Conservation (phyloP, 495 filamentous ascomycete species). For the Penicillium mononematosum region DNA sequence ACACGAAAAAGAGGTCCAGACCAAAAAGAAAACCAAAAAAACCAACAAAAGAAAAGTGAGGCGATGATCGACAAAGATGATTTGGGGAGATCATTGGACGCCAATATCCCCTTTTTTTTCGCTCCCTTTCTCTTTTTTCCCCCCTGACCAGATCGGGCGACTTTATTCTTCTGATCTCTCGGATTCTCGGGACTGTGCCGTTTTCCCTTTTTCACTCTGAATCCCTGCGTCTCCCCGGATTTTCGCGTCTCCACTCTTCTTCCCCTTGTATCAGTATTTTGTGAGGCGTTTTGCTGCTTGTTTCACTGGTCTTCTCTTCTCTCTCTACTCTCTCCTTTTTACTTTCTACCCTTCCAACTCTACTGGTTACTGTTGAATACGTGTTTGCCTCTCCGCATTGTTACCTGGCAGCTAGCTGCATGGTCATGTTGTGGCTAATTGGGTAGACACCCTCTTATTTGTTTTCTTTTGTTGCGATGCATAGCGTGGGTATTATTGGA, state of each 20-base stretch:
- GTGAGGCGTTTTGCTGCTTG: conserved; percentile 9
- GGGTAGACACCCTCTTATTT: conserved; percentile 13
- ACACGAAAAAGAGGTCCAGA: neutral
- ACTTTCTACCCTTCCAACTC: conserved; percentile 9
- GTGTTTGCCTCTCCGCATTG: neutral
- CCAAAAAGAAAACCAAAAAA: conserved; percentile 4
- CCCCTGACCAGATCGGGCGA: conserved; percentile 20
- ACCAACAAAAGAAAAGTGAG: conserved; percentile 28
- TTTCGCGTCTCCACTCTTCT: conserved; percentile 15
- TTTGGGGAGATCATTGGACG: conserved; percentile 5
- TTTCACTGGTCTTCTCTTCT: conserved; percentile 4
- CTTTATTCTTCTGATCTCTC: neutral
- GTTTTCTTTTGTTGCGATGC: conserved; percentile 29
- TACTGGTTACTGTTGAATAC: conserved; percentile 4
- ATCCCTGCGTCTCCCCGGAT: conserved; percentile 24
- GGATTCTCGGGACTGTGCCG: conserved; percentile 4
- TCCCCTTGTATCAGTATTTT: conserved; percentile 25
- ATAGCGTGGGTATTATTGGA: conserved; percentile 31
- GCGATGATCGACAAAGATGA: conserved; percentile 22
- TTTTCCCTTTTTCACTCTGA: conserved; percentile 6
- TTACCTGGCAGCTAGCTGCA: conserved; percentile 18
- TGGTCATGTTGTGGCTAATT: conserved; percentile 9
- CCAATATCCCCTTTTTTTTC: conserved; percentile 5
- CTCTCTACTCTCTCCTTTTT: conserved; percentile 8
- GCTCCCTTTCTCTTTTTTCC: neutral